Percentiles rank a stretch among this genome's conserved stretches.
phyloP scores from a whole-genome alignment of 495 filamentous ascomycete species.

The Aspergillus avenaceus region DNA sequence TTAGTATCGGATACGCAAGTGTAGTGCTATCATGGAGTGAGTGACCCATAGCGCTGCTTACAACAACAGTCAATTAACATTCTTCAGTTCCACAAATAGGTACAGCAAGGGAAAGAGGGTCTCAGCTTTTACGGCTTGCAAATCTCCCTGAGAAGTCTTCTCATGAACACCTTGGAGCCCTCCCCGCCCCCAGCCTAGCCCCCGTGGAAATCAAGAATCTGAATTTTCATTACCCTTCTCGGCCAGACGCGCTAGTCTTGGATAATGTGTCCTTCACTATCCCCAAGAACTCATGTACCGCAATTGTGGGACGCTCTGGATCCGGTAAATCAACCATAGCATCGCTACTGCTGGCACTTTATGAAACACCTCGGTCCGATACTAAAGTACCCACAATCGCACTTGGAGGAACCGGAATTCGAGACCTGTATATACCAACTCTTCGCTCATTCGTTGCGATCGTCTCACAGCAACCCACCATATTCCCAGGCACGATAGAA shows the following conservation, averaged over 20 bases:
- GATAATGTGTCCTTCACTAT: conserved; percentile 58
- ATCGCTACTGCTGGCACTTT: conserved; percentile 67
- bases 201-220: conserved; percentile 59
- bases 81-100: conserved; percentile 69
- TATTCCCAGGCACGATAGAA: conserved; percentile 69
- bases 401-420: conserved; percentile 52
- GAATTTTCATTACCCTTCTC: conserved; percentile 65
- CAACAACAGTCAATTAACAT: conserved; percentile 4
- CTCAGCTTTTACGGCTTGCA: conserved; percentile 68
- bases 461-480: conserved; percentile 72
- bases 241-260: conserved; percentile 50
- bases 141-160: conserved; percentile 46
- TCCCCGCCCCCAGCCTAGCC: conserved; percentile 44
- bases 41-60: conserved; percentile 5
- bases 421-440: conserved; percentile 51
- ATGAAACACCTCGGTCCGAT: conserved; percentile 35
- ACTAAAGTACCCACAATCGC: conserved; percentile 38
- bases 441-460: conserved; percentile 68
- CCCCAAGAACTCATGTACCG: conserved; percentile 55
- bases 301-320: conserved; percentile 79
- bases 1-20: conserved; percentile 70
- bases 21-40: conserved; percentile 60
- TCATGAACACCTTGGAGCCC: conserved; percentile 55
- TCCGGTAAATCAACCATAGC: conserved; percentile 87
- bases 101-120: conserved; percentile 65